Evolutionary conservation across 1,284 basidiomycete species (phyloP).

Genomic region (Leucoagaricus sp.): DNA sequence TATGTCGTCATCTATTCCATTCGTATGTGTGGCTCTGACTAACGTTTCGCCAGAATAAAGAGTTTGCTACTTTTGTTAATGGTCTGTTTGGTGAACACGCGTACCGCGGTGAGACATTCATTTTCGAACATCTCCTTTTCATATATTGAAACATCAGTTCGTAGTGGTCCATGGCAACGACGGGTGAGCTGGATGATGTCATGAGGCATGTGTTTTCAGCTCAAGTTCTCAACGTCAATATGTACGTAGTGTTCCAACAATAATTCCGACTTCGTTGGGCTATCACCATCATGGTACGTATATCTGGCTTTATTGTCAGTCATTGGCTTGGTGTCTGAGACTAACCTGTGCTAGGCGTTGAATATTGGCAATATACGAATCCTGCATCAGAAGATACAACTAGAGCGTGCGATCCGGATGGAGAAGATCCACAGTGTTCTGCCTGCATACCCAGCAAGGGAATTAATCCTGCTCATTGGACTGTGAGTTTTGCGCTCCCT

Average conservation of each 20-base stretch:
- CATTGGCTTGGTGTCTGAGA: conserved; percentile 22
- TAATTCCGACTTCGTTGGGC: conserved; percentile 41
- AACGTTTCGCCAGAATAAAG: conserved; percentile 33
- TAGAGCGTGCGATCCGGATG: conserved; percentile 35
- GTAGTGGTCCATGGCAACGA: conserved; percentile 48
- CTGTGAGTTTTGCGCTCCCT: conserved; percentile 22
- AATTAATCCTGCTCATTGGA: conserved; percentile 40
- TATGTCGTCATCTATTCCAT: conserved; percentile 19
- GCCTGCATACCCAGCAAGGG: conserved; percentile 43
- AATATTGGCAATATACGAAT: conserved; percentile 43
- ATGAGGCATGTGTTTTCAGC: too few species aligned
- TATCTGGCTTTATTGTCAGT: conserved; percentile 11
- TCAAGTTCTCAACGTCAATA: not conserved
- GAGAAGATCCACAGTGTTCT: conserved; percentile 43
- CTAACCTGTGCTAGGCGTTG: conserved; percentile 30
- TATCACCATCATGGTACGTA: conserved; percentile 45
- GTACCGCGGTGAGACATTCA: conserved; percentile 32
- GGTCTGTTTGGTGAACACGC: conserved; percentile 36
- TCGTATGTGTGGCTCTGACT: not conserved
- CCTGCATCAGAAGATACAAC: conserved; percentile 37
- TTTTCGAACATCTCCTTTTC: not conserved
- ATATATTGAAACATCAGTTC: not conserved
- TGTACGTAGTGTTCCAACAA: conserved; percentile 41
- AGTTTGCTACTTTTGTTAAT: conserved; percentile 45
- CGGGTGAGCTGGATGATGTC: conserved; percentile 30